Conservation (phyloP, 495 filamentous ascomycete genomes). For the Aspergillus leporis region DNA sequence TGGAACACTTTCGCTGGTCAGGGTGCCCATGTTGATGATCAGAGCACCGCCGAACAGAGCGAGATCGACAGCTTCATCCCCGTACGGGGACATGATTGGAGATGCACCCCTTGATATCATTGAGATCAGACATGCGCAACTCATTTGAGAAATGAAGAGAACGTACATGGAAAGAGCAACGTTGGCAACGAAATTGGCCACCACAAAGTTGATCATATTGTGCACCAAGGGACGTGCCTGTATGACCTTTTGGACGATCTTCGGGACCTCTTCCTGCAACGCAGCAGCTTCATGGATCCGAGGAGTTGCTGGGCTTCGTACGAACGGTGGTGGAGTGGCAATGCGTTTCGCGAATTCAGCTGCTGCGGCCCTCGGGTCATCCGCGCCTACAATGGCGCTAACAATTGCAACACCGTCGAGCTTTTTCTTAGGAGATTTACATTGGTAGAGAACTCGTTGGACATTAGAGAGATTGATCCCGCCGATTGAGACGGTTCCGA, state of each 20-base stretch:
- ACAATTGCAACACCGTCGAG: constrained; percentile 86
- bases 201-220: constrained; percentile 95
- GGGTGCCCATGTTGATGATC: constrained; percentile 94
- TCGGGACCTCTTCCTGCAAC: constrained; percentile 48
- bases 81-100: constrained; percentile 92
- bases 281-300: constrained; percentile 35
- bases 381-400: constrained; percentile 79
- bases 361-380: constrained; percentile 62
- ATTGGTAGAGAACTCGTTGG: constrained; percentile 70
- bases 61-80: constrained; percentile 79
- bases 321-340: constrained; percentile 49
- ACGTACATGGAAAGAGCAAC: constrained; percentile 72
- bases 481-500: constrained; percentile 78
- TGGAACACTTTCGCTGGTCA: constrained; percentile 66
- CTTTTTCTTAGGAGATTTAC: constrained; percentile 45
- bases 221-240: constrained; percentile 74
- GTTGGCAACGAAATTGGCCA: constrained; percentile 92
- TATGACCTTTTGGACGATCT: constrained; percentile 59
- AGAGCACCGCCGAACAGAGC: constrained; percentile 64
- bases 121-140: background rate
- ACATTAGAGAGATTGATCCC: constrained; percentile 82
- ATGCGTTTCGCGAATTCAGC: constrained; percentile 54
- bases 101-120: constrained; percentile 62
- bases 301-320: constrained; percentile 21
- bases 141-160: too few species aligned